Base-by-base conservation (phyloP, 805 yeast genomes). In the Barnettozyma californica region DNA sequence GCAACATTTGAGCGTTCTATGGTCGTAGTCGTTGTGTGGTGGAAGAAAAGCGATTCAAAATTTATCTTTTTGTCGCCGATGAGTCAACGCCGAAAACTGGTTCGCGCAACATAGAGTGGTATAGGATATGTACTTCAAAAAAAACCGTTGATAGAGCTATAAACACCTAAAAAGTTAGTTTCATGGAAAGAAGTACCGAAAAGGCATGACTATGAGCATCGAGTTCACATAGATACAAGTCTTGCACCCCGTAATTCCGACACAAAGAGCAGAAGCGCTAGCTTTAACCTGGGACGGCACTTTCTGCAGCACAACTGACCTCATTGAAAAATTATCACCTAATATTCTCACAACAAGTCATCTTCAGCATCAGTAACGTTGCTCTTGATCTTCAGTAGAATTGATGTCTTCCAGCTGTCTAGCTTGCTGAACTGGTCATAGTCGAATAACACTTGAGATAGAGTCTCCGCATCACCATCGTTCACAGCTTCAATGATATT, bases 351-450 rank as follows among this genome's bases (percentile, higher is more conserved):
- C 21, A 61, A 53, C 40, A 61, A 45, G 60, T 87, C 91, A 44
- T 85, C 94, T 49, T 85, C 95, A 43, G 81, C 84, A 46, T 78
- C 82, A 34, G 81, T 78, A 43, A 88, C 82, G 4, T 76, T 68
- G 55, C 77, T 83, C 70, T 94, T 94, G 59, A 94, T 83, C 68
- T 84, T 85, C 58, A 92, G 75, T 56, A 94, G 75, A 44, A 94
- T 71, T 26, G 86, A 81, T 11, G 96, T 87, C 71, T 87, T 89
- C 84, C 96, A 85, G 61, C 85, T 87, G 64, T 94, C 99, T 48
- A 94, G 78, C 66, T 89, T 89, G 54, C 82, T 74, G 66, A 86
- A 90, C 65, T 87, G 95, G 65, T 94, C 98, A 60, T 70, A 94
- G 54, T 87, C 94, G 62, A 76, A 86, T 19, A 91, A 83, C 55